Evolutionary conservation across 805 yeast species (phyloP), one percentile per base, ranked within the genome.

Genomic region (Candida incommunis): DNA sequence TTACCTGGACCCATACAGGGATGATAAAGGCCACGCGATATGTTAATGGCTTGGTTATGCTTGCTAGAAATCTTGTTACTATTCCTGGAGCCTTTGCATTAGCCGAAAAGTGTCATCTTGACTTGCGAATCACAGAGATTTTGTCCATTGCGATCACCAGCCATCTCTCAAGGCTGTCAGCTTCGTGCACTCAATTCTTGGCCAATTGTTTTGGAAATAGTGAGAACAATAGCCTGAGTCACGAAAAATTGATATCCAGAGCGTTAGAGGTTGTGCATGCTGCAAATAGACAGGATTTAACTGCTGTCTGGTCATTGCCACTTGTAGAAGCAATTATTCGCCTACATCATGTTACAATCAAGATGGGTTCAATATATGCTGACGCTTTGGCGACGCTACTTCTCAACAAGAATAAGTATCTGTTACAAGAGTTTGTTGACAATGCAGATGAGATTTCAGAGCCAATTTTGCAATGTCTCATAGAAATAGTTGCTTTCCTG

Each of bases 41-140:
- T 2, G 45, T 70, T 2, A 61, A 80, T 51, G 82, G 78, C 1
- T 50, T 68, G 1, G 45, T 74, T 1, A 49, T 77, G n/a, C 45
- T 76, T n/a, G 58, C 68, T 23, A 59, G 82, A 48, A 76, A 75
- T 51, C 50, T 74, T 22, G 63, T 69, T 1, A 65, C 64, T 3
- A 49, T 50, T 16, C 23, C 51, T 1, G 50, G 57, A 29, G 60
- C 62, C 31, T 59, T 62, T 24, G 53, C 47, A 3, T 44, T 56
- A 3, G 61, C 68, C 3, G 61, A 57, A 43, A 48, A 50, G 26
- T 58, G 4, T 20, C 50, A 7, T 31, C 13, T 31, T 11, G 18
- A 11, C 7, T 5, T 5, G 7, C 11, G 37, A 13, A 9, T 31
- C 18, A 18, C 18, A 13, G 37, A 7, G 18, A 9, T 31, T 16